Percentiles rank a stretch among this genome's conserved stretches.
phyloP scores from a whole-genome alignment of 495 filamentous ascomycete species.

The Penicillium antarcticum region DNA sequence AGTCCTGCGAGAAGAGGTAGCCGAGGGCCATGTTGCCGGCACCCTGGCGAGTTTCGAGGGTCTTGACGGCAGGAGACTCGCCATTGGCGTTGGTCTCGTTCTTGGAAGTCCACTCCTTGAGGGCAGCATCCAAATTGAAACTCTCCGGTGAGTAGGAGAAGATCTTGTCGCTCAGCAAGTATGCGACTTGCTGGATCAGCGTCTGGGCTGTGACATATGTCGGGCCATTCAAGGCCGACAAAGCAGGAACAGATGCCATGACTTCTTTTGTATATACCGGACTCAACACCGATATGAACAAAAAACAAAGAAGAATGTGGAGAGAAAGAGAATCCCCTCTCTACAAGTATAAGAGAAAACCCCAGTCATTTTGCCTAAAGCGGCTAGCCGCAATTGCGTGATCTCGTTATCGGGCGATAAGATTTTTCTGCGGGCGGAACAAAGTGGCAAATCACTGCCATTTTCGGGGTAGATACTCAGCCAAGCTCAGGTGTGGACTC shows the following conservation, averaged over 20 bases:
- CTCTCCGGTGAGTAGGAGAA: slow-evolving; percentile 94
- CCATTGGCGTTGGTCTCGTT: slow-evolving; percentile 75
- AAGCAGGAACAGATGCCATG: slow-evolving; percentile 36
- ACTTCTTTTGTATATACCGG: slow-evolving; percentile 28
- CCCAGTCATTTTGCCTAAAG: slow-evolving; percentile 30
- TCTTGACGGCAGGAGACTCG: slow-evolving; percentile 69
- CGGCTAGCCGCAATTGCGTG: slow-evolving; percentile 37
- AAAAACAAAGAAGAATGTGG: slow-evolving; percentile 23
- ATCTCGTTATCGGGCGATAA: slow-evolving; percentile 5
- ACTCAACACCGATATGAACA: slow-evolving; percentile 24
- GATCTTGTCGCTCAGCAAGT: slow-evolving; percentile 88
- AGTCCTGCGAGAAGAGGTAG: slow-evolving; percentile 96
- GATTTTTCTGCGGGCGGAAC: slow-evolving; percentile 11
- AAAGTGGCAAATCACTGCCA: slow-evolving; percentile 19
- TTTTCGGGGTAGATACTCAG: slow-evolving; percentile 9
- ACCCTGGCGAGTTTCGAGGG: slow-evolving; percentile 83
- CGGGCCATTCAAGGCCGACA: slow-evolving; percentile 73
- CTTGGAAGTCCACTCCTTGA: slow-evolving; percentile 66
- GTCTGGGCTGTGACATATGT: slow-evolving; percentile 89
- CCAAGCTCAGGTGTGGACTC: no score
- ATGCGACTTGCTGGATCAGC: slow-evolving; percentile 93
- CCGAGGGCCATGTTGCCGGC: slow-evolving; percentile 90
- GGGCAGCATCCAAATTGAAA: slow-evolving; percentile 82
- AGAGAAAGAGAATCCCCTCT: slow-evolving; percentile 18
- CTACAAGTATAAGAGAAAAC: slow-evolving; percentile 32